Evolutionary conservation across 2,329 filamentous ascomycete species (phyloP).

Genomic region (Cladosporium austrohemisphaericum): DNA sequence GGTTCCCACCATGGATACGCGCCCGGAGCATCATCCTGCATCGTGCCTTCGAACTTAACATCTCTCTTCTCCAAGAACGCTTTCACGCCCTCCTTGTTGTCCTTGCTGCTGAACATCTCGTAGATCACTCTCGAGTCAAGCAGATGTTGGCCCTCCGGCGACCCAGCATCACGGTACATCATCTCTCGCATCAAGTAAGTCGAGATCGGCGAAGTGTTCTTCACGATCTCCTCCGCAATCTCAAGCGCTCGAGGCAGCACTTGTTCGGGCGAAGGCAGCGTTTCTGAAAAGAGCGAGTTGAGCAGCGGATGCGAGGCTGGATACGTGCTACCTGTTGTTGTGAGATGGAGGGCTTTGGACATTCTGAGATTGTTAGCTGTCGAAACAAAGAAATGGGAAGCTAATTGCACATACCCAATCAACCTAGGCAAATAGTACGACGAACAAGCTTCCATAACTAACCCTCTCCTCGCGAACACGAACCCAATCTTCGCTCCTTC

Average conservation of each 20-base stretch:
- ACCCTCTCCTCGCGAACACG: conserved; percentile 66
- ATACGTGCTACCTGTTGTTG: conserved; percentile 65
- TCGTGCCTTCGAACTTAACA: conserved; percentile 58
- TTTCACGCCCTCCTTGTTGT: conserved; percentile 63
- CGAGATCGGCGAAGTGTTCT: conserved; percentile 62
- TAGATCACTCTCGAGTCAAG: conserved; percentile 64
- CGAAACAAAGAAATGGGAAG: not conserved
- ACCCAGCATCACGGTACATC: conserved; percentile 58
- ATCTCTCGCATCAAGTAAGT: conserved; percentile 67
- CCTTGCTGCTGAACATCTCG: conserved; percentile 57
- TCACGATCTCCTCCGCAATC: conserved; percentile 63
- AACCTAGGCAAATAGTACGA: conserved; percentile 70
- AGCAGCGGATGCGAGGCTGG: conserved; percentile 45
- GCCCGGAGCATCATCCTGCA: conserved; percentile 57
- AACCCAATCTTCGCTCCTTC: conserved; percentile 65
- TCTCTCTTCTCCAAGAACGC: conserved; percentile 68
- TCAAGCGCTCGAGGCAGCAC: conserved; percentile 64
- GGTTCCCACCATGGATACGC: conserved; percentile 68
- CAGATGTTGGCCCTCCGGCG: conserved; percentile 66
- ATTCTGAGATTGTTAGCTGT: conserved; percentile 27
- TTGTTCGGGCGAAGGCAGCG: conserved; percentile 53
- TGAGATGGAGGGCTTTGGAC: conserved; percentile 59
- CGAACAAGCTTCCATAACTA: conserved; percentile 68
- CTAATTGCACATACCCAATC: conserved; percentile 48
- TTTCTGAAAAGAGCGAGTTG: conserved; percentile 62